Base-by-base conservation (phyloP, 305 asterid species). In the Fraxinus dipetala region DNA sequence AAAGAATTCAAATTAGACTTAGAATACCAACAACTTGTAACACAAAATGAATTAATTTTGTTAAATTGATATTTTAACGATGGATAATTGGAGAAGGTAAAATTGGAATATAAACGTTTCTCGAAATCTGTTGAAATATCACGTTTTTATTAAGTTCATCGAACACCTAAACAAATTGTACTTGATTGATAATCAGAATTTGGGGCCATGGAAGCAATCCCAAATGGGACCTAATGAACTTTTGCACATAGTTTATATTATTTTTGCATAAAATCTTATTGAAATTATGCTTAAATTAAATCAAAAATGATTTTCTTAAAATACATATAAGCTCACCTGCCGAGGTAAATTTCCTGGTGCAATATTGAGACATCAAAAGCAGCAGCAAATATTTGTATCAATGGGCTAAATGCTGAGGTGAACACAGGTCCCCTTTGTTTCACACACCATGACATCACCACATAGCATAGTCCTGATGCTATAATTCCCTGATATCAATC, bases 391-490 rank as follows among this genome's bases (percentile, higher is more conserved):
- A 91, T 51, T 81, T 91, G 97, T 65, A 94, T 80, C 82, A 92
- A 80, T 26, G 98, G 98, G 75, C 95, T 85, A 87, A 94, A 94
- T 14, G 98, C 92, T 4, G 96, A 87, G 77, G 95, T 90, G 81
- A 92, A 94, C 24, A 92, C 98, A 10, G 98, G 95, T 9, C 97
- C 98, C 77, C 85, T 88, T 77, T 83, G 83, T 80, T 91, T 89
- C 72, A 94, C 93, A 80, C 96, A 92, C 96, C 97, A 92, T 67
- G 95, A 89, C 92, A 94, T 87, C 13, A 85, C 88, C 24, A 83
- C 94, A 54, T 90, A 90, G 69, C 95, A 88, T 20, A 94, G 4
- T 0, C 98, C 97, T 18, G 98, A 90, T 84, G 92, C 98, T 63
- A 94, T 89, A 3, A 87, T 59, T 8, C 97, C 98, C 98, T 94